Conservation (phyloP, 2,329 filamentous ascomycete genomes). For the Calonectria pseudoreteaudii region DNA sequence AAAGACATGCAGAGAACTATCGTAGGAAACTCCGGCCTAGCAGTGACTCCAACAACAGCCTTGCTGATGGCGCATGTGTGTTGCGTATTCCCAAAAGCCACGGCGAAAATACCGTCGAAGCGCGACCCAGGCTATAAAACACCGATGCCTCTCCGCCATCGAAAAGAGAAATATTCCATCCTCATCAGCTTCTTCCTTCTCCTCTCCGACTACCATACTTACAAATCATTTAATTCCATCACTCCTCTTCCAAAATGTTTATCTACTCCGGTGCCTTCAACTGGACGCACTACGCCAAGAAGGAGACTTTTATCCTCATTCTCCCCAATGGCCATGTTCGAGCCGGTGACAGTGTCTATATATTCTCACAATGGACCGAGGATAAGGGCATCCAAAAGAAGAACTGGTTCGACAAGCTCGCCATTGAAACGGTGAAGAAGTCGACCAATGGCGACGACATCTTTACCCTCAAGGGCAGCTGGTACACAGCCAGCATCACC, state of each 20-base stretch:
- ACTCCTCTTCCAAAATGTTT: constrained; percentile 22
- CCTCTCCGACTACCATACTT: neutral
- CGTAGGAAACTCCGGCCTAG: neutral
- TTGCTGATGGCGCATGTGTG: neutral
- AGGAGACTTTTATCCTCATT: constrained; percentile 33
- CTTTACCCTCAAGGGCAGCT: constrained; percentile 19
- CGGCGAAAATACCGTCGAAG: neutral
- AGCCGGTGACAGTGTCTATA: constrained; percentile 30
- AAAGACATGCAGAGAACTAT: neutral
- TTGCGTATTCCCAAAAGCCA: neutral
- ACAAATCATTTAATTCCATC: neutral
- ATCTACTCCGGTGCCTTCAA: constrained; percentile 35
- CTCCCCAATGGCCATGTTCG: constrained; percentile 33
- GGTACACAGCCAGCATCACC: constrained; percentile 28
- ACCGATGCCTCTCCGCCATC: neutral
- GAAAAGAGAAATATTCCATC: neutral
- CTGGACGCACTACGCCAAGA: constrained; percentile 28
- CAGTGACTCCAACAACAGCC: neutral
- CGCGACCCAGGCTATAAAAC: neutral
- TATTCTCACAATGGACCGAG: constrained; percentile 36
- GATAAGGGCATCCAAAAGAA: constrained; percentile 27
- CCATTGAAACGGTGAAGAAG: constrained; percentile 14
- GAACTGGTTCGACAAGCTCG: constrained; percentile 31
- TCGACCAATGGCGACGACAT: neutral
- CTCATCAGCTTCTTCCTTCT: neutral